phyloP scores from a whole-genome alignment of 208 protist genomes.

The Acanthamoeba rhysodes region DNA sequence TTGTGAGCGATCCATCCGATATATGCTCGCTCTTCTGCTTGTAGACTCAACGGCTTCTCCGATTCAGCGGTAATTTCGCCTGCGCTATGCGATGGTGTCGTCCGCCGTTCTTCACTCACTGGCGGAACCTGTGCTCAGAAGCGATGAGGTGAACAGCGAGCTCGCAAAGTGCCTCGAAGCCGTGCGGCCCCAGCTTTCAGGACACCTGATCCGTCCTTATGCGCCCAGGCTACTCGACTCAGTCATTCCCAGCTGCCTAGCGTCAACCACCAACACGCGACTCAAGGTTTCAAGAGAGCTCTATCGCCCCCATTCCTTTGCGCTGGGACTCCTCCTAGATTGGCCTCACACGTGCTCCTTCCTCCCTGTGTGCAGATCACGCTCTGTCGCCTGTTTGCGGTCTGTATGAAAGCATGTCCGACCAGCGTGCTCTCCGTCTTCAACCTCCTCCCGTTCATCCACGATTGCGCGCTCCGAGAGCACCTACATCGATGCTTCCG shows the following conservation, averaged over 20 bases:
- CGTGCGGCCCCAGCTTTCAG: not conserved
- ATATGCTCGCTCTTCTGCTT: not conserved
- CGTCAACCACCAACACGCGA: not conserved
- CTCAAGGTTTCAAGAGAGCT: not conserved
- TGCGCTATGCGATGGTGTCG: not conserved
- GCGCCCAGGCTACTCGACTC: not conserved
- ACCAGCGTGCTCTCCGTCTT: not conserved
- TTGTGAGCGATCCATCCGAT: conserved; percentile 42
- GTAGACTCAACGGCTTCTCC: not conserved
- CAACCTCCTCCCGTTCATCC: conserved; percentile 34
- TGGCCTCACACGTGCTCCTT: no score
- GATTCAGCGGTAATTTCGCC: not conserved
- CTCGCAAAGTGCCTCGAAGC: conserved; percentile 8
- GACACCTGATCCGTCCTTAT: conserved; percentile 22
- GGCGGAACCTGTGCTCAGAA: not conserved
- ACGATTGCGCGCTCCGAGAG: conserved; percentile 8
- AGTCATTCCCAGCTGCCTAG: not conserved
- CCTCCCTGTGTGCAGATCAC: not conserved
- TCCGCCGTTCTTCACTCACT: not conserved
- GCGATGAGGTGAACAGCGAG: not conserved
- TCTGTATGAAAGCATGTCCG: conserved; percentile 24
- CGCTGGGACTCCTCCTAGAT: not conserved
- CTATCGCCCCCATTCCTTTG: not conserved
- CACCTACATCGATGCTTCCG: conserved; percentile 21
- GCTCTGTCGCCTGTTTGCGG: conserved; percentile 2